These are phyloP conservation scores for Colletotrichum endophyticum DNA, from an alignment of 2,329 filamentous ascomycete genomes.

Conservation along the genomic window DNA sequence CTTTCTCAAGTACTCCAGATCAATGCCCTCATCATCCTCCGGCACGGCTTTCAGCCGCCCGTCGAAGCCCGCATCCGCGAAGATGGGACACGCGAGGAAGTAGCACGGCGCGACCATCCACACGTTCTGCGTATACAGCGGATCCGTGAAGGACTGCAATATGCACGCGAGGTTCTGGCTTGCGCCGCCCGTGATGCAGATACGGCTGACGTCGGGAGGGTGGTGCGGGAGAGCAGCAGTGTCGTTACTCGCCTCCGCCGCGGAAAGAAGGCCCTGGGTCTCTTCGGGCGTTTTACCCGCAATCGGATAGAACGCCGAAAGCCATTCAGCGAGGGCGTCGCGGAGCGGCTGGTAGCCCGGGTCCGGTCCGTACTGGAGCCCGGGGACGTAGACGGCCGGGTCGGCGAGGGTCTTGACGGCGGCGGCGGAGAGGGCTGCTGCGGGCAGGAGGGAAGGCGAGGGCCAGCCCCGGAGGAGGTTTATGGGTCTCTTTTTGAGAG, in stretches of 20 bases:
- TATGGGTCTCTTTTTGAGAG: constrained; percentile 48
- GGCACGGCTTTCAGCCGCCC: constrained; percentile 71
- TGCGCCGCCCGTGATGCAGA: constrained; percentile 85
- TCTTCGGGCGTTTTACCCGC: neutral
- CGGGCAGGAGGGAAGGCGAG: constrained; percentile 66
- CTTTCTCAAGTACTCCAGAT: constrained; percentile 63
- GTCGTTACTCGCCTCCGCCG: neutral
- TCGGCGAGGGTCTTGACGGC: constrained; percentile 66
- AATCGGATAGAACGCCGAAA: constrained; percentile 64
- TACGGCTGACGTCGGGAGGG: constrained; percentile 56
- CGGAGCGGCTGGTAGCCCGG: constrained; percentile 75
- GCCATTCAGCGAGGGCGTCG: constrained; percentile 71
- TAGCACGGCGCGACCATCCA: constrained; percentile 87
- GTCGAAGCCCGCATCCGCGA: constrained; percentile 79
- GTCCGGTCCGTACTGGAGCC: constrained; percentile 82
- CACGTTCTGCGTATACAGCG: constrained; percentile 72
- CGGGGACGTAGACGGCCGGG: constrained; percentile 61
- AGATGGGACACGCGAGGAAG: constrained; percentile 83
- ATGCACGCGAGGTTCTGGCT: constrained; percentile 82
- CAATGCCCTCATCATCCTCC: constrained; percentile 79
- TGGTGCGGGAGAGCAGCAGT: neutral
- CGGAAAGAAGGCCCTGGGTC: neutral
- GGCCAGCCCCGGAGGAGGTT: constrained; percentile 76
- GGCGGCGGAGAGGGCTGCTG: constrained; percentile 64
- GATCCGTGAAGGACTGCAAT: constrained; percentile 81